A percentile compares a stretch with the other conserved stretches of the same genome.
phyloP scores from a whole-genome alignment of 2,329 filamentous ascomycete genomes.

The Trichophyton schoenleinii region DNA sequence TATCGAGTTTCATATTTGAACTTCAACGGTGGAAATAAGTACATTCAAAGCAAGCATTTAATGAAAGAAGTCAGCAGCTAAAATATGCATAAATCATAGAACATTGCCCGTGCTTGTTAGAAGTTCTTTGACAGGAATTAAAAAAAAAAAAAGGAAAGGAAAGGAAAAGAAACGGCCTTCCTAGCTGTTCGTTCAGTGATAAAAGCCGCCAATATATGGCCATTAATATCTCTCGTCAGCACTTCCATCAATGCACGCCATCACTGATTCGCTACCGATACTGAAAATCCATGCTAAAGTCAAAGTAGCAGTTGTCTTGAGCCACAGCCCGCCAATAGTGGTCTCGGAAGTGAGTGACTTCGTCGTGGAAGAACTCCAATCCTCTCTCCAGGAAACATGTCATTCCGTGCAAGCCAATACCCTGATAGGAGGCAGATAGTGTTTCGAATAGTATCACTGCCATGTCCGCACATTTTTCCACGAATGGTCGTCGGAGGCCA shows the following conservation, averaged over 20 bases:
- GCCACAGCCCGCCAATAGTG: slow-evolving; percentile 3
- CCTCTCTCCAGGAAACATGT: slow-evolving; percentile 17
- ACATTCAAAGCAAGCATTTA: no score
- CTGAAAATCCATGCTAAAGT: neutral
- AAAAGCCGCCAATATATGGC: neutral
- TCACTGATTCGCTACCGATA: neutral
- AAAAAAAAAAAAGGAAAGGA: neutral
- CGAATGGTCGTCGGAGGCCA: slow-evolving; percentile 13
- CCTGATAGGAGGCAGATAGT: slow-evolving; percentile 17
- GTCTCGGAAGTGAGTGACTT: slow-evolving; percentile 22
- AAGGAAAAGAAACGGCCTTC: neutral
- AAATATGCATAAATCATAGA: neutral
- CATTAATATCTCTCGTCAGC: neutral
- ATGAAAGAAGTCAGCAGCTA: neutral
- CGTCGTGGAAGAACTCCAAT: slow-evolving; percentile 19
- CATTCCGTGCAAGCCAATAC: slow-evolving; percentile 15
- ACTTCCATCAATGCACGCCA: neutral
- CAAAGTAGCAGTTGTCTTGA: slow-evolving; percentile 2
- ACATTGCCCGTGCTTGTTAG: neutral
- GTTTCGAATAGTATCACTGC: slow-evolving; percentile 23
- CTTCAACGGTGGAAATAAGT: neutral
- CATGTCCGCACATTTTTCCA: slow-evolving; percentile 18
- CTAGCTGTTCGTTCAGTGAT: neutral
- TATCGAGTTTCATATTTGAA: neutral
- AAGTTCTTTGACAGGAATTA: neutral